Evolutionary conservation across 306 rosid genomes (phyloP), one percentile per base, ranked within the genome.

Genomic region (Vigna unguiculata): DNA sequence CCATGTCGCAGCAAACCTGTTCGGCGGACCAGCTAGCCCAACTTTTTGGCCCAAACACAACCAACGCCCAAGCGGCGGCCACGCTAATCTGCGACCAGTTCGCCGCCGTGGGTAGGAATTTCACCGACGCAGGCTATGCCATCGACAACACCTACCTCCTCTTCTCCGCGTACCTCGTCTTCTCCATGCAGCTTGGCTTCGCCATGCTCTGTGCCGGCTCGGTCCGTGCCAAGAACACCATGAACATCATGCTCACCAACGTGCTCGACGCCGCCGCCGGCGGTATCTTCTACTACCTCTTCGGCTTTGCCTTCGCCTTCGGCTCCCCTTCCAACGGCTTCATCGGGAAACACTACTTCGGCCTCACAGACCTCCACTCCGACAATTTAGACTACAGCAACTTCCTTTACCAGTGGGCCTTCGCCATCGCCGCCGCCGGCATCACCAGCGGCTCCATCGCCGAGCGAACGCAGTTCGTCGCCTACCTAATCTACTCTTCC

Each of bases 191-290:
- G 61, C 93, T 94, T 9, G 97, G 97, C 36, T 94, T 94, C 76
- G 97, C 98, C 71, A 94, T 94, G 98, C 95, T 91, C 79, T 94
- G 98, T 45, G 98, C 97, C 24, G 97, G 98, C 43, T 94, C 98
- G n/a, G 98, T 94, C 68, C 89, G 98, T 0, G 98, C 98, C 57
- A 94, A 94, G 22, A 94, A 94, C 93, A 94, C 98, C 82, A 94
- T 94, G 98, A 94, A 94, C 88, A 94, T 94, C 88, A 94, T 94
- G 98, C 96, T 94, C 68, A 94, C 97, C 16, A 94, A 94, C 83
- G 96, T 90, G 63, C 97, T 94, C 19, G 97, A 94, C 82, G 96
- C 98, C 12, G 96, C 98, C 1, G 73, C 96, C 22, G 97, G 98
- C 0, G 97, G 96, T 0, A 80, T 94, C 70, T 94, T 92, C 78